Base-by-base conservation (phyloP, 1,284 basidiomycete genomes). In the Pyrrhoderma noxium region DNA sequence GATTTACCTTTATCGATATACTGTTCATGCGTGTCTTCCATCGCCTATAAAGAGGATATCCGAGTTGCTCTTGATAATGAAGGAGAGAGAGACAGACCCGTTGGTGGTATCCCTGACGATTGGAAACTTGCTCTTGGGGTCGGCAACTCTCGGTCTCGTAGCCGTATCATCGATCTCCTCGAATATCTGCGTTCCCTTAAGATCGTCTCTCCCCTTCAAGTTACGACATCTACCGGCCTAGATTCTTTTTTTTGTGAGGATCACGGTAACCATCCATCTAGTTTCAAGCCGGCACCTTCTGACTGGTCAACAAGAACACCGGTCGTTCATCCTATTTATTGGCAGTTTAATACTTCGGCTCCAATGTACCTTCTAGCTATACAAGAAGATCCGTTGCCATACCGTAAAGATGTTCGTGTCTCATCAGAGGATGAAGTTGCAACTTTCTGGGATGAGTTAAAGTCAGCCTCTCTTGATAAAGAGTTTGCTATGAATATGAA, bases 1-100 rank as follows among this genome's bases (percentile, higher is more conserved):
- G 80, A 83, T 49, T 62, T 89, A 34, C 72, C 85, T 1, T 61
- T 89, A 16, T 69, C 69, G 8, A 62, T 74, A 1, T 85, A 82
- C 59, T 82, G 77, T 55, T 71, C 79, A 5, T 57, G 88, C 14
- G 72, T 89, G 18, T 73, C 85, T 9, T 70, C 78, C 21, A 62
- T 77, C 16, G 59, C 63, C 3, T 69, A 78, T 45, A 71, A 72
- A 52, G 75, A 80, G 13, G 76, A 78, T 25, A 68, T 89, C 16
- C 65, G 66, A 13, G 59, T 63, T 2, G 70, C 77, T 16, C 66
- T 86, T 45, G 60, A 61, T 2, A 72, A 71, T 0, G 67, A 70
- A 2, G 67, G 68, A 31, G 79, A 77, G 16, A 67, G 67, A 18
- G 62, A 69, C 27, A 80, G 69, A 1, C 65, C 70, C 2, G 67